Evolutionary conservation across 257 asterid genomes (phyloP).

Genomic region (Solanum phureja): DNA sequence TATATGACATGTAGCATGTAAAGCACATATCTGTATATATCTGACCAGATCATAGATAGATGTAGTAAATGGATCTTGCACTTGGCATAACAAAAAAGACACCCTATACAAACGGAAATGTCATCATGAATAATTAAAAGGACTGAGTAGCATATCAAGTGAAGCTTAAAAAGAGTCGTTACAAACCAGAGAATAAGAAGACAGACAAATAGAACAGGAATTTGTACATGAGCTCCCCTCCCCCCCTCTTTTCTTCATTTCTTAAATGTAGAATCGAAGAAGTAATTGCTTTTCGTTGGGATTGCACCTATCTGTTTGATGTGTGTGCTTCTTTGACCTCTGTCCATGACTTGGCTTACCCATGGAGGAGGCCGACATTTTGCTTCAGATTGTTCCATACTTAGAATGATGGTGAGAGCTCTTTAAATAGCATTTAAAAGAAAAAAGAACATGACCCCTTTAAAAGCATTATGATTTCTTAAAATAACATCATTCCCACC

Average conservation of each 20-base stretch:
- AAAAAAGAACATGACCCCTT: neutral
- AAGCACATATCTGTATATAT: neutral
- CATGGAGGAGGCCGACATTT: neutral
- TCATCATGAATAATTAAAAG: neutral
- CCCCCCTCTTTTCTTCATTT: neutral
- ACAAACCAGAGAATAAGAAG: neutral
- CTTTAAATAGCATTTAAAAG: neutral
- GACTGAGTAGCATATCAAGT: neutral
- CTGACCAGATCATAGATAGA: neutral
- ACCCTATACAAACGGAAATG: neutral
- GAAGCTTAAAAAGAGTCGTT: neutral
- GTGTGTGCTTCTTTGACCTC: neutral
- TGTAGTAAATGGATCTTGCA: neutral
- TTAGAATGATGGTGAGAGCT: neutral
- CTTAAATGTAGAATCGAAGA: neutral
- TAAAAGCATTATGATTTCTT: neutral
- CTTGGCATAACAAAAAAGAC: neutral
- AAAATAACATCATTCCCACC: neutral
- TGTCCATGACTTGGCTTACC: neutral
- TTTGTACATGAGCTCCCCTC: neutral
- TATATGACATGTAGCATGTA: neutral
- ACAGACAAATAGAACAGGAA: neutral
- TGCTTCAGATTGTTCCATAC: neutral
- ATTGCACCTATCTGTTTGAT: neutral
- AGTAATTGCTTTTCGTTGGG: neutral